phyloP scores from a whole-genome alignment of 148 eudicot species.

The Linanthus parryae region DNA sequence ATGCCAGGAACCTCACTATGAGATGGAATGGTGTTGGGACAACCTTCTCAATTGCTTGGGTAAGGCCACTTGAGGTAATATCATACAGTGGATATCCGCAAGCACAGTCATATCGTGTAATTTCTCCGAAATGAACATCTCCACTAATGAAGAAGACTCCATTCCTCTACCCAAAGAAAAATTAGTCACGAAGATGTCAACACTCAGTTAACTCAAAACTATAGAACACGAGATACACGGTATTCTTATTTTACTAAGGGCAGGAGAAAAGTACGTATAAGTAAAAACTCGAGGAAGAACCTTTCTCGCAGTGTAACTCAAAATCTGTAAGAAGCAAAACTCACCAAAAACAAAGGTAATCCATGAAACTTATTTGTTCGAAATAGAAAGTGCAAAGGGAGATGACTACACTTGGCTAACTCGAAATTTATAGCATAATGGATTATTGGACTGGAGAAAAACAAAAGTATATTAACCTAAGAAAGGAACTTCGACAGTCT shows the following conservation, averaged over 20 bases:
- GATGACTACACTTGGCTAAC: not conserved
- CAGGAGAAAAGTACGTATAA: no score
- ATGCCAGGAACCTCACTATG: conserved; percentile 45
- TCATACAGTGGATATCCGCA: conserved; percentile 63
- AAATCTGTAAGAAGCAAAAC: no score
- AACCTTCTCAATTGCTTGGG: conserved; percentile 58
- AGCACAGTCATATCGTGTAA: conserved; percentile 55
- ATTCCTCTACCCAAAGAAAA: conserved; percentile 37
- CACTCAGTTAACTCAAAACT: no score
- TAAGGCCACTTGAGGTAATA: conserved; percentile 67
- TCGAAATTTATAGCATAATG: not conserved
- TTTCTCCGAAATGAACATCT: conserved; percentile 76
- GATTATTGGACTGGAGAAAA: no score
- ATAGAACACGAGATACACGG: no score
- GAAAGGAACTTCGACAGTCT: not conserved
- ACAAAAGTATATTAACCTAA: not conserved
- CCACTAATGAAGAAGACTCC: conserved; percentile 65
- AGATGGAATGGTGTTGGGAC: conserved; percentile 39
- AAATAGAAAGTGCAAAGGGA: not conserved
- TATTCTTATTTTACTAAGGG: no score
- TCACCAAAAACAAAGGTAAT: no score
- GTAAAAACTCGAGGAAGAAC: no score
- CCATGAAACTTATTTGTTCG: no score
- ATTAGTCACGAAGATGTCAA: not conserved
- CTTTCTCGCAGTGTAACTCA: no score